Evolutionary conservation across 768 basidiomycete species (phyloP), one percentile per base, ranked within the genome.

Genomic region (Scleroderma bovista): DNA sequence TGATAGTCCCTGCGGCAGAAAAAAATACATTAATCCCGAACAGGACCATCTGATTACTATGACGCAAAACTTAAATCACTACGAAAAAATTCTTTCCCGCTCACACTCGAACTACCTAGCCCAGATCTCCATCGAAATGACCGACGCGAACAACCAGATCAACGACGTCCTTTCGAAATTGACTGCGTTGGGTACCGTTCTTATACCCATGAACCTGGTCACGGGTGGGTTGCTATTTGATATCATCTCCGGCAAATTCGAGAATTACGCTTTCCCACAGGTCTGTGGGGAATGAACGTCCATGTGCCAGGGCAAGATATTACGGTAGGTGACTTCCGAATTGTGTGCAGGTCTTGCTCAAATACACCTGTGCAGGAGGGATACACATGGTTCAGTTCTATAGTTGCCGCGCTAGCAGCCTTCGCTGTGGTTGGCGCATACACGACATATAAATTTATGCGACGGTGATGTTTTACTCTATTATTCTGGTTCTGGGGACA

Each of bases 41-140:
- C 57, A 83, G 78, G 96, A 99, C 68, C 96, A 99, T 72, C 70
- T 99, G 67, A 98, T 98, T 69, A 99, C 96, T 19, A 98, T 98
- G 93, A 99, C 96, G 2, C 96, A 99, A 70, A 98, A 95, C 65
- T 66, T 99, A 76, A 99, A 98, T 66, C 96, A 98, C 70, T 99
- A 98, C 74, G 96, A 99, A 66, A 99, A 98, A 76, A 98, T 99
- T 62, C 77, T 99, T 9, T 98, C 95, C 4, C 86, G 96, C 36
- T 97, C 95, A 36, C 96, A 99, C 69, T 97, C 94, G 33, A 99
- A 99, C 66, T 99, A 99, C 71, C 85, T 99, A 45, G 96, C 96
- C 1, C 96, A 98, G 62, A 99, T 99, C 59, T 96, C 93, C 38
- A 98, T 99, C 69, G 96, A 98, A 74, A 99, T 98, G 95, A 95